Evolutionary conservation across 2,329 filamentous ascomycete genomes (phyloP).

Genomic region (Calcarisporium arbuscula): DNA sequence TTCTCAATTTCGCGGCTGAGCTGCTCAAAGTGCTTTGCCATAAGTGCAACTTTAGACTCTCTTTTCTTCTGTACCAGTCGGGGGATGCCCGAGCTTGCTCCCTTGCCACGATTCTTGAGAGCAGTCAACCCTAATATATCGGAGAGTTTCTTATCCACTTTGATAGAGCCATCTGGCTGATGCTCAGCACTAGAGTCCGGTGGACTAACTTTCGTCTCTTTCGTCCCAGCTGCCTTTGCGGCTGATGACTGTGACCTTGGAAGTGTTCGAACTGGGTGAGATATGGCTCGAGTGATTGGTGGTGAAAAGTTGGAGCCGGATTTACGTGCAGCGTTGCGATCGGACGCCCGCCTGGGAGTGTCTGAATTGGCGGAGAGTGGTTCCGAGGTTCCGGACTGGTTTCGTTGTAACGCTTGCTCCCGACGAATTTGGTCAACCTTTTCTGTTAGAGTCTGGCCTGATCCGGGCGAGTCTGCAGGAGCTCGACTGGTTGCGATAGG

Average conservation of each 20-base stretch:
- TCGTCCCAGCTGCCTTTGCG: slow-evolving; percentile 32
- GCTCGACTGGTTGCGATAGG: slow-evolving; percentile 13
- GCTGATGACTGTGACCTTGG: slow-evolving; percentile 39
- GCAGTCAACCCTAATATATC: slow-evolving; percentile 63
- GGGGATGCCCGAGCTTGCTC: slow-evolving; percentile 72
- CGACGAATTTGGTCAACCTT: slow-evolving; percentile 47
- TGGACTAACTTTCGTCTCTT: slow-evolving; percentile 25
- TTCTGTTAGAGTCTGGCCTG: slow-evolving; percentile 30
- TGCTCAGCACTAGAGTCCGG: slow-evolving; percentile 17
- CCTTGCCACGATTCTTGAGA: slow-evolving; percentile 54
- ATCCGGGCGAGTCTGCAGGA: slow-evolving; percentile 11
- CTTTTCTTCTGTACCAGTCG: slow-evolving; percentile 74
- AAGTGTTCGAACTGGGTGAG: slow-evolving; percentile 42
- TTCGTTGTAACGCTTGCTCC: slow-evolving; percentile 30
- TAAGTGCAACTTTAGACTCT: slow-evolving; percentile 76
- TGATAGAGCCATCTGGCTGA: slow-evolving; percentile 32
- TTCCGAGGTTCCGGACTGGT: slow-evolving; percentile 23
- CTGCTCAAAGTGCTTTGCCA: slow-evolving; percentile 94
- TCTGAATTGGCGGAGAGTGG: slow-evolving; percentile 16
- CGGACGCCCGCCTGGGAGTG: slow-evolving; percentile 18
- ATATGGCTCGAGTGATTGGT: slow-evolving; percentile 47
- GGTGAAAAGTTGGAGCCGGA: slow-evolving; percentile 40
- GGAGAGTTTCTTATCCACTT: slow-evolving; percentile 68
- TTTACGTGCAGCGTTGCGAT: slow-evolving; percentile 37
- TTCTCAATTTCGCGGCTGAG: slow-evolving; percentile 95